Percentiles rank a stretch among this genome's conserved stretches.
Conservation (phyloP, 164 flowering plant genomes). For the Chloranthus sessilifolius region DNA sequence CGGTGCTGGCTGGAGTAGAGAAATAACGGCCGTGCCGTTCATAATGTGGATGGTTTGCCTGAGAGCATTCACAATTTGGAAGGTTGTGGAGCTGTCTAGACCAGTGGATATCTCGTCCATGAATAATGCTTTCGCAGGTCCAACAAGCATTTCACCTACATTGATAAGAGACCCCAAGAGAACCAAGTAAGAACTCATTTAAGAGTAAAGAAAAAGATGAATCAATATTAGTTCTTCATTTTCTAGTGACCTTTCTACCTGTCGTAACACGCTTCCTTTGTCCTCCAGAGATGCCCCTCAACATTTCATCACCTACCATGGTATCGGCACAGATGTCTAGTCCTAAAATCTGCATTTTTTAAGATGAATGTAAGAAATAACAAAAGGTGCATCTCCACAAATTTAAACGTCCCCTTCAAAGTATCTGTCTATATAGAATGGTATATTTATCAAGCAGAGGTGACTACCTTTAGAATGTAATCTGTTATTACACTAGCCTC, state of each 20-base stretch:
- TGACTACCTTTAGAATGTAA: slow-evolving; percentile 67
- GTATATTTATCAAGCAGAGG: too few relatives aligned
- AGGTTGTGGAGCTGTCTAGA: slow-evolving; percentile 80
- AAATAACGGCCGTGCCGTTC: slow-evolving; percentile 56
- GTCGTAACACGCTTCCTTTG: slow-evolving; percentile 40
- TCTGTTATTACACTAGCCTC: slow-evolving; percentile 63
- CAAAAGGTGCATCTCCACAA: too few relatives aligned
- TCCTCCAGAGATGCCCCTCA: slow-evolving; percentile 45
- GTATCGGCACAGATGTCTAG: slow-evolving; percentile 40
- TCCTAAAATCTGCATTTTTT: slow-evolving; percentile 41
- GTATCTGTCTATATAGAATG: too few relatives aligned
- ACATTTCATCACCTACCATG: slow-evolving; percentile 37
- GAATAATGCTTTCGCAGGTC: slow-evolving; percentile 63
- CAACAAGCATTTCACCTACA: slow-evolving; percentile 80
- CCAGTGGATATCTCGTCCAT: slow-evolving; percentile 96
- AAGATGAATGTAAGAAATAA: too few relatives aligned
- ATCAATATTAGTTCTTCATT: background rate
- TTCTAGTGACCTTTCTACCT: slow-evolving; percentile 11
- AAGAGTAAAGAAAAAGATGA: background rate
- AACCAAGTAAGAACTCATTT: background rate
- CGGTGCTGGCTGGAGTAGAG: slow-evolving; percentile 87
- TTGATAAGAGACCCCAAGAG: background rate
- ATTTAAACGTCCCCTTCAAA: too few relatives aligned
- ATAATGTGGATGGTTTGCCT: slow-evolving; percentile 51
- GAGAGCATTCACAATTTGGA: slow-evolving; percentile 56